Conservation (phyloP, 352 stramenopile species). For the Hyaloperonospora brassicae region DNA sequence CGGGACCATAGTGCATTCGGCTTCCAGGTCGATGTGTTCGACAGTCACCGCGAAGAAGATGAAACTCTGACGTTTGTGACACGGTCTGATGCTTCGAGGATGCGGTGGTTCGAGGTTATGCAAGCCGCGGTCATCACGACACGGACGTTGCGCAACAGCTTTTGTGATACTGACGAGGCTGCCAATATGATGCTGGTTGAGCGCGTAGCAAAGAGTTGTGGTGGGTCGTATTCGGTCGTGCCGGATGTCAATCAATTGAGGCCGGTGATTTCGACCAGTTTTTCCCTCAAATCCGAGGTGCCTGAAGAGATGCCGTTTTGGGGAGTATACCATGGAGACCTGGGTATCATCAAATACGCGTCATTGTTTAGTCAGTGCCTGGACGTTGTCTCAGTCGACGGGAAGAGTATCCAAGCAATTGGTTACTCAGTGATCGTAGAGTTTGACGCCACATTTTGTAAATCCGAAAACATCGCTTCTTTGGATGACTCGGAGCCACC, state of each 20-base stretch:
- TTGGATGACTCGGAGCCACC: conserved; percentile 19
- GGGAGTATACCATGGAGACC: conserved; percentile 57
- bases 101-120: conserved; percentile 56
- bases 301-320: conserved; percentile 75
- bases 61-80: conserved; percentile 73
- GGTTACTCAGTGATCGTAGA: conserved; percentile 74
- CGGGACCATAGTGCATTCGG: conserved; percentile 55
- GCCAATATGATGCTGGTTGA: conserved; percentile 53
- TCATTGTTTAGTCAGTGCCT: conserved; percentile 63
- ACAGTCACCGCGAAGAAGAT: conserved; percentile 62
- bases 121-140: conserved; percentile 38
- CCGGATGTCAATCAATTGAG: conserved; percentile 54
- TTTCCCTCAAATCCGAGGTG: conserved; percentile 72
- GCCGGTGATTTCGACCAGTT: conserved; percentile 49
- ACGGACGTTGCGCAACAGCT: conserved; percentile 39
- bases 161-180: conserved; percentile 55
- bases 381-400: conserved; percentile 43
- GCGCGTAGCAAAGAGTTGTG: conserved; percentile 48
- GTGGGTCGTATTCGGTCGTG: conserved; percentile 38
- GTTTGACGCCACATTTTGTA: conserved; percentile 56
- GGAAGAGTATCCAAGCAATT: conserved; percentile 60
- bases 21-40: conserved; percentile 74
- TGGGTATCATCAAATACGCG: conserved; percentile 61
- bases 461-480: conserved; percentile 26
- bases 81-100: conserved; percentile 41